These are phyloP conservation scores for Fonsecaea monophora DNA, from an alignment of 2,329 filamentous ascomycete genomes.

Conservation along the genomic window DNA sequence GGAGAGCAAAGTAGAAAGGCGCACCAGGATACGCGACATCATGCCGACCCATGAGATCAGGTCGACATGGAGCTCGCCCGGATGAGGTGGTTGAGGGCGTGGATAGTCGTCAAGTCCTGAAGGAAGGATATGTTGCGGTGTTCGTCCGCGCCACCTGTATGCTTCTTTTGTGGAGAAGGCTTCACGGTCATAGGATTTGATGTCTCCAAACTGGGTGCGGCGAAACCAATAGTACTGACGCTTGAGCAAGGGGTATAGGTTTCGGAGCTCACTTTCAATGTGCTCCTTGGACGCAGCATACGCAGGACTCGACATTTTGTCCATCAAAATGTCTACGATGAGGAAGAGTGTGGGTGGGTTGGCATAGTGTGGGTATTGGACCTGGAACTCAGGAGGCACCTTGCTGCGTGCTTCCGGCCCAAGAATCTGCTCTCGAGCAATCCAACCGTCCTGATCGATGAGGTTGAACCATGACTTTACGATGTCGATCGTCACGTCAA, in stretches of 20 bases:
- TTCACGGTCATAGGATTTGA: conserved; percentile 88
- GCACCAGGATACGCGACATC: conserved; percentile 85
- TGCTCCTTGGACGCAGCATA: conserved; percentile 40
- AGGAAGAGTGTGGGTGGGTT: conserved; percentile 96
- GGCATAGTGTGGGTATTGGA: conserved; percentile 95
- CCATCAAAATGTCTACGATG: conserved; percentile 81
- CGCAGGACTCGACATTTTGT: conserved; percentile 65
- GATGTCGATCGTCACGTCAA: conserved; percentile 84
- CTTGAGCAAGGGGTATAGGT: conserved; percentile 84
- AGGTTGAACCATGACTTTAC: conserved; percentile 94
- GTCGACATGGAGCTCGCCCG: conserved; percentile 93
- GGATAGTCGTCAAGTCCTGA: conserved; percentile 97
- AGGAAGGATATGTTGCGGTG: conserved; percentile 83
- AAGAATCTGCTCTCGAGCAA: conserved; percentile 93
- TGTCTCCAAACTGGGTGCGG: conserved; percentile 85
- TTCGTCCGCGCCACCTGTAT: conserved; percentile 94
- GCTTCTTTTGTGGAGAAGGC: conserved; percentile 89
- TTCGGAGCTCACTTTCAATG: conserved; percentile 58
- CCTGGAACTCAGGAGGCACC: conserved; percentile 89
- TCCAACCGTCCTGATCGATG: conserved; percentile 98
- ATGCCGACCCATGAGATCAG: conserved; percentile 97
- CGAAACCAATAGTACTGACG: conserved; percentile 95
- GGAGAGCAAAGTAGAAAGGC: conserved; percentile 77
- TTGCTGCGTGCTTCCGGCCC: conserved; percentile 92
- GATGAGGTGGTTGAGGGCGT: conserved; percentile 88